Evolutionary conservation across 805 yeast species (phyloP), one percentile per base, ranked within the genome.

Genomic region (Wickerhamiella azymoides): DNA sequence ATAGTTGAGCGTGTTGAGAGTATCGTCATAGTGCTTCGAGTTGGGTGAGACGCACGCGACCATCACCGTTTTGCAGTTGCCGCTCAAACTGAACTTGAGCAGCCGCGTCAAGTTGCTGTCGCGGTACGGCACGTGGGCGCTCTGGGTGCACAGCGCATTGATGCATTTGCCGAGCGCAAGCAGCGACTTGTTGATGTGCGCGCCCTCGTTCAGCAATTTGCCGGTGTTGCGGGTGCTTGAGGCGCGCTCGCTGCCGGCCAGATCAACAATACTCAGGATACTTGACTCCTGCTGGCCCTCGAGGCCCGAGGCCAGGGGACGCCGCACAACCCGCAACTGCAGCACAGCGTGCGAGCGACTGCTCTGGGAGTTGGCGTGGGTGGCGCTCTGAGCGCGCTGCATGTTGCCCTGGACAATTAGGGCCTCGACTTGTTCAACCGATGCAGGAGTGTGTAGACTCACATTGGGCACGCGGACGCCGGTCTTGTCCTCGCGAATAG

Each of bases 231-330:
- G 76, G 0, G 97, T 86, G 0, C 92, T 81, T 0, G 92, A 78
- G 0, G 97, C 97, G 36, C 97, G 68, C 64, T 89, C 97, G 62
- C 94, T 82, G 4, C 97, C 97, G 0, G 97, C 97, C 39, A 89
- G 64, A 61, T 89, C 97, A 40, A 89, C 88, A 24, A 89, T 80
- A 0, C 92, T 80, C 26, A 88, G 65, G 0, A 94, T 84, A 0
- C 94, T 86, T 63, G 73, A 78, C 0, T 79, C 75, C 52, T 80
- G 88, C 27, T 77, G 71, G 55, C 81, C 84, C 13, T 67, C 68
- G 16, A 83, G 52, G 47, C 77, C 84, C 0, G 80, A 77, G 0
- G 80, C 72, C 45, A 77, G 69, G 37, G 73, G 69, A 35, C 64
- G 70, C 56, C 80, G 84, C 9, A 69, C 61, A 7, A 89, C 74